These are phyloP conservation scores for Pilobolus umbonatus DNA, from an alignment of 192 early-diverging fungal genomes.

Conservation along the genomic window DNA sequence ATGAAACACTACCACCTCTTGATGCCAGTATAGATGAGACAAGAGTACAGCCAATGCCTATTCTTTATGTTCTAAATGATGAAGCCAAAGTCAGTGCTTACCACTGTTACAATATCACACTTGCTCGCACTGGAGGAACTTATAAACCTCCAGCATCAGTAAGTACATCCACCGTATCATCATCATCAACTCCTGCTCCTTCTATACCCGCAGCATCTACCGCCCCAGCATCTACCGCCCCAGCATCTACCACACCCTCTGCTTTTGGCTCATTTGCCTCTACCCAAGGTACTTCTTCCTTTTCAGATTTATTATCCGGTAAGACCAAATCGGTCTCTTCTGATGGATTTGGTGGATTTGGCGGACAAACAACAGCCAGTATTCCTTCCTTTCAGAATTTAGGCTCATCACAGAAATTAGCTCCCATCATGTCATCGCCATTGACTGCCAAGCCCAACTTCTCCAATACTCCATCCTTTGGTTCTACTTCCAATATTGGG, in stretches of 20 bases:
- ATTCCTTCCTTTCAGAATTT: conserved; percentile 13
- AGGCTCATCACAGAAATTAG: conserved; percentile 8
- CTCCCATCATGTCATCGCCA: no score
- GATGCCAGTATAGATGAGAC: conserved; percentile 48
- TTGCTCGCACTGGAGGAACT: conserved; percentile 35
- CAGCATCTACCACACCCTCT: neutral
- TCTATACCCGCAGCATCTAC: neutral
- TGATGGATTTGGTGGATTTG: conserved; percentile 2
- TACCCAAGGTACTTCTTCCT: neutral
- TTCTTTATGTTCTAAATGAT: conserved; percentile 67
- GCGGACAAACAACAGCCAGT: no score
- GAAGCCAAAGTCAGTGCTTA: conserved; percentile 62
- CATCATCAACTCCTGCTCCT: neutral
- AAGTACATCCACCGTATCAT: neutral
- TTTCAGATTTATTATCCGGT: conserved; percentile 2
- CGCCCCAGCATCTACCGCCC: neutral
- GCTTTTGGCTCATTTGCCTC: conserved; percentile 4
- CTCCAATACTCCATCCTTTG: conserved; percentile 21
- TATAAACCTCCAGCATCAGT: conserved; percentile 40
- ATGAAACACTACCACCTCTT: conserved; percentile 45
- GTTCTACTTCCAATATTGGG: conserved; percentile 12
- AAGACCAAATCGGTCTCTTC: neutral
- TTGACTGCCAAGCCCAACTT: no score
- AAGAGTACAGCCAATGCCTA: conserved; percentile 55
- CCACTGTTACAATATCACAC: conserved; percentile 53